Percentiles rank a stretch among this genome's conserved stretches.
These are phyloP conservation scores for Starmerella tilneyi DNA, from an alignment of 805 yeast genomes.

Conservation along the genomic window DNA sequence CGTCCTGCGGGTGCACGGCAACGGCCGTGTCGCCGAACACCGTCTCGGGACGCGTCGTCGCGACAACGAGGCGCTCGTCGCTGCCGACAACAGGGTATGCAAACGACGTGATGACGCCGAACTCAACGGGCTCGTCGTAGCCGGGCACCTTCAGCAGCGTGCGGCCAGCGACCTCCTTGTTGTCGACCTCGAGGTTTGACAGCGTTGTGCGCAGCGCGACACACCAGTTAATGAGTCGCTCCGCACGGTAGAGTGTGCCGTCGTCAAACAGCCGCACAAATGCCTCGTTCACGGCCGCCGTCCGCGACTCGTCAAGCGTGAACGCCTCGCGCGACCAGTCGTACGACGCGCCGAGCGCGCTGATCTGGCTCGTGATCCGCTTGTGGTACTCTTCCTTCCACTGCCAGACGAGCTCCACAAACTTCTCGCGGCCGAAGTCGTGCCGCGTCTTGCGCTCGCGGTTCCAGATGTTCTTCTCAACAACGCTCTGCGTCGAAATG, in stretches of 20 bases:
- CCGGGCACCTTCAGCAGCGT: slow-evolving; percentile 78
- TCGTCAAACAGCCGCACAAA: slow-evolving; percentile 87
- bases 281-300: slow-evolving; percentile 78
- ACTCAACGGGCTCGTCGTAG: slow-evolving; percentile 80
- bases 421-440: slow-evolving; percentile 87
- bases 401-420: slow-evolving; percentile 85
- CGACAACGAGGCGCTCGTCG: slow-evolving; percentile 80
- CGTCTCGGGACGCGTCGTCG: slow-evolving; percentile 98
- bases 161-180: slow-evolving; percentile 75
- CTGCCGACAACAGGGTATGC: slow-evolving; percentile 80
- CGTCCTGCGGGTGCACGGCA: slow-evolving; percentile 94
- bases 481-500: slow-evolving; percentile 96
- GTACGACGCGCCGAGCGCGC: slow-evolving; percentile 87
- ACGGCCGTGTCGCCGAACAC: slow-evolving; percentile 95
- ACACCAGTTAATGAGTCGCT: slow-evolving; percentile 92
- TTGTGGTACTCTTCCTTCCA: slow-evolving; percentile 93
- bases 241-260: slow-evolving; percentile 88
- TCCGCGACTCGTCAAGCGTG: slow-evolving; percentile 70
- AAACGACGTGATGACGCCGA: slow-evolving; percentile 93
- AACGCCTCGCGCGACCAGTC: slow-evolving; percentile 94
- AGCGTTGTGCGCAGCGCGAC: slow-evolving; percentile 88
- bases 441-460: slow-evolving; percentile 82
- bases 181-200: slow-evolving; percentile 92
- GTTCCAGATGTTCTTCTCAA: slow-evolving; percentile 90
- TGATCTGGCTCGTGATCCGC: slow-evolving; percentile 74